phyloP scores from a whole-genome alignment of 768 basidiomycete species.

The Mycena epipterygia region DNA sequence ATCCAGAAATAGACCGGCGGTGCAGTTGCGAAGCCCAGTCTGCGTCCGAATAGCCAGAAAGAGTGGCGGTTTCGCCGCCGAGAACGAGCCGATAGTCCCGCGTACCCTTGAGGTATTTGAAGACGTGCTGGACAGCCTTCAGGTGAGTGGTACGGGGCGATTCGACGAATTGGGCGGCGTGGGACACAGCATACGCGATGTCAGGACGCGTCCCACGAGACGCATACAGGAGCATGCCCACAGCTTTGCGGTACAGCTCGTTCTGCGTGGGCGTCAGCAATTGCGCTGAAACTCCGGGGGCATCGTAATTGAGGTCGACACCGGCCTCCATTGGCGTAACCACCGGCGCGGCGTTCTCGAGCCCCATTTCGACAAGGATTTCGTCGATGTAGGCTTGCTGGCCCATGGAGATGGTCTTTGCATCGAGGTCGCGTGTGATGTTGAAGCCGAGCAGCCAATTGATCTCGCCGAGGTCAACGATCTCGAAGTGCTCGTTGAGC shows the following conservation, averaged over 20 bases:
- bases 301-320: constrained; percentile 22
- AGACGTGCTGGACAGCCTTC: constrained; percentile 33
- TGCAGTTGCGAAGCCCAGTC: constrained; percentile 36
- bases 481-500: constrained; percentile 31
- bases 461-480: constrained; percentile 44
- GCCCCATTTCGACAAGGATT: constrained; percentile 37
- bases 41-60: constrained; percentile 30
- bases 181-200: constrained; percentile 13
- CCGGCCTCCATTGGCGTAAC: constrained; percentile 37
- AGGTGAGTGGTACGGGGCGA: constrained; percentile 34
- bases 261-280: constrained; percentile 19
- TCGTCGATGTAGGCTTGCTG: constrained; percentile 42
- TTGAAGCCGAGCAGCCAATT: constrained; percentile 46
- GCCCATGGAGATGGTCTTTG: constrained; percentile 38
- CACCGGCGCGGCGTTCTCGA: constrained; percentile 37
- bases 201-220: constrained; percentile 25
- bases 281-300: constrained; percentile 19
- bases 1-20: constrained; percentile 48
- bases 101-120: constrained; percentile 39
- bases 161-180: constrained; percentile 31
- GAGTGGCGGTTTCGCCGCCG: background rate
- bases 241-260: constrained; percentile 22
- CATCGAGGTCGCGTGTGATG: constrained; percentile 35
- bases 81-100: constrained; percentile 11
- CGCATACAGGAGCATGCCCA: constrained; percentile 34